Percentiles rank a stretch among this genome's conserved stretches.
Evolutionary conservation across 2,329 filamentous ascomycete genomes (phyloP).

Genomic region (Zalaria sp.): DNA sequence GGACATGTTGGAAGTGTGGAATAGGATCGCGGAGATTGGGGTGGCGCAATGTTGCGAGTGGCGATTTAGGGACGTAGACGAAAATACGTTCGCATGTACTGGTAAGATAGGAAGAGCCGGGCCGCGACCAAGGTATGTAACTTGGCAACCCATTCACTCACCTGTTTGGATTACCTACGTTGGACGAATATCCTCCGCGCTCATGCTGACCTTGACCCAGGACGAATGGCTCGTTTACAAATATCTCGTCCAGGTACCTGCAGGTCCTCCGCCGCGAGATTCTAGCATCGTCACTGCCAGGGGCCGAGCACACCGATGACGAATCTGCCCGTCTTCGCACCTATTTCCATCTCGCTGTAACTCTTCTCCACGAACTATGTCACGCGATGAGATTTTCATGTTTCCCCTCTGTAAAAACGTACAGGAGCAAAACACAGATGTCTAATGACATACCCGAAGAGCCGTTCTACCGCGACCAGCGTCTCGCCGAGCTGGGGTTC

Average conservation of each 20-base stretch:
- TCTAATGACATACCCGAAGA: background rate
- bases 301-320: background rate
- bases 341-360: background rate
- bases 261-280: background rate
- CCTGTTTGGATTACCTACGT: background rate
- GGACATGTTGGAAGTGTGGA: too few species aligned
- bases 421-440: too few species aligned
- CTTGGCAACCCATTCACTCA: too few species aligned
- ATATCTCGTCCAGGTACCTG: background rate
- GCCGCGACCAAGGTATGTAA: too few species aligned
- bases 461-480: background rate
- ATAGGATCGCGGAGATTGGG: too few species aligned
- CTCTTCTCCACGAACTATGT: constrained; percentile 2
- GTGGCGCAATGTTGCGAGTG: too few species aligned
- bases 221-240: background rate
- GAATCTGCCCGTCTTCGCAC: background rate
- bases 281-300: too few species aligned
- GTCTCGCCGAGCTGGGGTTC: background rate
- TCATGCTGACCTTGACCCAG: background rate
- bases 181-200: background rate
- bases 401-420: too few species aligned
- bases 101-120: too few species aligned
- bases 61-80: too few species aligned
- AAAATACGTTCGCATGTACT: too few species aligned
- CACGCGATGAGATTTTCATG: background rate